These are phyloP conservation scores for Globisporangium paddicum DNA, from an alignment of 352 stramenopile genomes.

Conservation along the genomic window DNA sequence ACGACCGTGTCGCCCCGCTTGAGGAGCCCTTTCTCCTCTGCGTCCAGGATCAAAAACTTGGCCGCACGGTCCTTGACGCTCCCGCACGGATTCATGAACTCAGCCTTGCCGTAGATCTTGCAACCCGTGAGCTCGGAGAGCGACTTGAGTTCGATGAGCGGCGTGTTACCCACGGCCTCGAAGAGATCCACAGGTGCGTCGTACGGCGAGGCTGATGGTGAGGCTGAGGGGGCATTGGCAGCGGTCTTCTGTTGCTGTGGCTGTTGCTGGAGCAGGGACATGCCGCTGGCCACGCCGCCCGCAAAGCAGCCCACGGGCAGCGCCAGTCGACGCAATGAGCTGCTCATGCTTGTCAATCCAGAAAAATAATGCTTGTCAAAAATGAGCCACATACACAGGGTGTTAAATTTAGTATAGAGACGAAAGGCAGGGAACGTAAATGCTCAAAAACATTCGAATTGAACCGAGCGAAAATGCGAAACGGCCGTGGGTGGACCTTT, in stretches of 20 bases:
- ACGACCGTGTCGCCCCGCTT: conserved; percentile 57
- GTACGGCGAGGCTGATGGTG: neutral
- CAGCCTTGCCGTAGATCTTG: conserved; percentile 76
- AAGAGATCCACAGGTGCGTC: conserved; percentile 57
- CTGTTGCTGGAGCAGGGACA: conserved; percentile 1
- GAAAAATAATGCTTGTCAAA: neutral
- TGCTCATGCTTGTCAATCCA: conserved; percentile 1
- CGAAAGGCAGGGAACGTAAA: too few relatives aligned
- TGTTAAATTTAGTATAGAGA: too few relatives aligned
- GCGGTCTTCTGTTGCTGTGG: neutral
- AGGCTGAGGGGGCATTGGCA: neutral
- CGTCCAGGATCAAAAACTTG: conserved; percentile 91
- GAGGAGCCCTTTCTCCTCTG: conserved; percentile 84
- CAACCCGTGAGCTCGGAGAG: conserved; percentile 65
- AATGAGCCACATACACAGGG: too few relatives aligned
- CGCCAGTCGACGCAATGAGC: conserved; percentile 10
- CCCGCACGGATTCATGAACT: conserved; percentile 90
- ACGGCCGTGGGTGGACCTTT: too few relatives aligned
- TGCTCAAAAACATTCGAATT: too few relatives aligned
- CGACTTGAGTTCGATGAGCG: conserved; percentile 62
- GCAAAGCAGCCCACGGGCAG: conserved; percentile 15
- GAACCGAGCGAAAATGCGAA: too few relatives aligned
- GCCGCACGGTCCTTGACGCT: conserved; percentile 94
- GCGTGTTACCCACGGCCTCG: conserved; percentile 69
- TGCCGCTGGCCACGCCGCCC: conserved; percentile 12